Base-by-base conservation (phyloP, 139 green algal species). In the Tetradesmus lagerheimii region DNA sequence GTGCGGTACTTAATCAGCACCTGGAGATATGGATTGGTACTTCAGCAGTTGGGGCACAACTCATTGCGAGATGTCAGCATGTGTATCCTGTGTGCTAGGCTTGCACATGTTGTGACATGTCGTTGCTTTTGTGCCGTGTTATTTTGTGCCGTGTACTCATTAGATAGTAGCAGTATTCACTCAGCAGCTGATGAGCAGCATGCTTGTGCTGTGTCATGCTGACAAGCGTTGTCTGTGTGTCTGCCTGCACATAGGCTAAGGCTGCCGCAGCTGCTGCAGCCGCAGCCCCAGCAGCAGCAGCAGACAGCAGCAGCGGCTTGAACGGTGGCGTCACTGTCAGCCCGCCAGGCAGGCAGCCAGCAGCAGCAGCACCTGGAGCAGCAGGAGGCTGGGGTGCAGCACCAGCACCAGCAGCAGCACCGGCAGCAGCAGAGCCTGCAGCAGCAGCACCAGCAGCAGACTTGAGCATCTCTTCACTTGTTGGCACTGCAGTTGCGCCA, bases 401-500 rank as follows among this genome's bases (percentile, higher is more conserved):
- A 41, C 64, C 86, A 76, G 74, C 75, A 45, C 35, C 86, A 76
- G 86, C 85, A 53, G 85, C 85, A 82, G 67, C 74, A n/a, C 25
- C 83, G 41, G 57, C 43, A 43, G 45, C 74, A 38, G 29, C 71
- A 71, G 66, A 39, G 25, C 43, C 86, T n/a, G 45, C 74, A 47
- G 66, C 67, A 71, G 12, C 43, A 41, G 74, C 23, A 41, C 37
- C 53, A 41, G 47, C 84, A 80, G 62, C 31, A 29, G 76, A 76
- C 6, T 53, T 90, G 34, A 76, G 86, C 50, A 84, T 90, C 27
- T 64, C 75, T 18, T 43, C 76, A 31, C 34, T 86, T 4, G 76
- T 50, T n/a, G 86, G 76, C 39, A 79, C 86, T 37, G 86, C 86
- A 31, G 86, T 86, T 16, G 86, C 90, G 20, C 41, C 80, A 18